Evolutionary conservation across 352 stramenopile species (phyloP), one percentile per base, ranked within the genome.

Genomic region (Pythium utonaiense): DNA sequence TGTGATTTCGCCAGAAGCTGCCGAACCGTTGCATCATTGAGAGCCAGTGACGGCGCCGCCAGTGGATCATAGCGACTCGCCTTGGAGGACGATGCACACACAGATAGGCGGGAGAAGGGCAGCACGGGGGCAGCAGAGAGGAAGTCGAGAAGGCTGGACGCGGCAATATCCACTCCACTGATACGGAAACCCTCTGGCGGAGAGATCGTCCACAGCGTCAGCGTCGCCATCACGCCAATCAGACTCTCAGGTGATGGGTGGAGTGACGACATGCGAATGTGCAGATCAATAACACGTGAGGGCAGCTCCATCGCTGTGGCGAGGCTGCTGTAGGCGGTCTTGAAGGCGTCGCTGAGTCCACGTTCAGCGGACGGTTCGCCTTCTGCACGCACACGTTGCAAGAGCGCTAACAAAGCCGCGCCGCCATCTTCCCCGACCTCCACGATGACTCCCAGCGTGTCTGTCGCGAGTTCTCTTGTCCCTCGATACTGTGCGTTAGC

Each of bases 1-100:
- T 57, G 58, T 5, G 58, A 47, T 36, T 65, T 65, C 22, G 38
- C 22, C 28, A 65, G 49, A 24, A 65, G 22, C 19, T 58, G 58
- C 4, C 49, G 49, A 0, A 65, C 38, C 1, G 42, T n/a, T 2
- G 49, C 42, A 16, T 65, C 58, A 14, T 65, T 40, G 9, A 65
- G 6, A 1, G 58, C 30, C 17, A 30, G 27, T 2, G 49, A 53
- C 6, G 49, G 38, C 17, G 40, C 55, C 16, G 58, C 38, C 19
- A 59, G 51, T 21, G 58, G 49, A 41, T 58, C 49, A 22, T 54
- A 54, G 40, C 42, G 41, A 27, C 58, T 59, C 2, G 58, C 49
- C 28, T 55, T 14, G 1, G 49, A 65, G 0, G 58, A 53, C 19
- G 58, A 65, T 17, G 58, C 58, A 36, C 58, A 65, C 25, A 59